Evolutionary conservation across 2,329 filamentous ascomycete species (phyloP), one percentile per base, ranked within the genome.

Genomic region (Aspergillus sclerotialis): DNA sequence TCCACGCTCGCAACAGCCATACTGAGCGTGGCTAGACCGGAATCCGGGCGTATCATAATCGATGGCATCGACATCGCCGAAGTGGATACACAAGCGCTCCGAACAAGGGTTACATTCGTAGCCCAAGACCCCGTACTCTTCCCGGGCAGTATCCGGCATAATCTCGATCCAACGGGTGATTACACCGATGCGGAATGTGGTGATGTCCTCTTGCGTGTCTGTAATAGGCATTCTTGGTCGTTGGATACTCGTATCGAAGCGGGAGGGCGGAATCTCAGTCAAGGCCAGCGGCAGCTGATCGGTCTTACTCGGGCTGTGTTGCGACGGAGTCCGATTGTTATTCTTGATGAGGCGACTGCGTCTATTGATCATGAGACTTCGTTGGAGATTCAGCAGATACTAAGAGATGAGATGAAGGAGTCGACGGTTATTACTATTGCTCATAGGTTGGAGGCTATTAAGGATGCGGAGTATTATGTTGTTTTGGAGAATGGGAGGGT

Each of bases 1-100:
- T 87, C 81, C 32, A 93, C 86, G 0, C 72, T 90, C 1, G 77
- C 78, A 0, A 59, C 81, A 2, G 68, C 74, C 0, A 61, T 82
- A 1, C 69, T 82, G 0, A 75, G 70, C 4, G 76, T 72, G 8
- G 53, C 78, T 10, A 51, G 67, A 1, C 73, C 76, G 0, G 65
- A 70, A 25, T 61, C 56, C 2, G 79, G 79, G 4, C 61, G 60
- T 3, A 80, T 83, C 28, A 45, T 71, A 3, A 70, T 83, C 33
- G 79, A 82, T 45, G 68, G 66, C 14, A 65, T 82, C 11, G 74
- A 82, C 42, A 72, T 81, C 21, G 64, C 74, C 0, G 67, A 69
- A 16, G 74, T 82, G 8, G 68, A 71, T 42, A 77, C 69, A 9
- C 73, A 80, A 49, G 64, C 70, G 0, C 65, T 83, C 1, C 75